These are phyloP conservation scores for Phytomonas sp. DNA, from an alignment of 208 protist species.

Conservation along the genomic window DNA sequence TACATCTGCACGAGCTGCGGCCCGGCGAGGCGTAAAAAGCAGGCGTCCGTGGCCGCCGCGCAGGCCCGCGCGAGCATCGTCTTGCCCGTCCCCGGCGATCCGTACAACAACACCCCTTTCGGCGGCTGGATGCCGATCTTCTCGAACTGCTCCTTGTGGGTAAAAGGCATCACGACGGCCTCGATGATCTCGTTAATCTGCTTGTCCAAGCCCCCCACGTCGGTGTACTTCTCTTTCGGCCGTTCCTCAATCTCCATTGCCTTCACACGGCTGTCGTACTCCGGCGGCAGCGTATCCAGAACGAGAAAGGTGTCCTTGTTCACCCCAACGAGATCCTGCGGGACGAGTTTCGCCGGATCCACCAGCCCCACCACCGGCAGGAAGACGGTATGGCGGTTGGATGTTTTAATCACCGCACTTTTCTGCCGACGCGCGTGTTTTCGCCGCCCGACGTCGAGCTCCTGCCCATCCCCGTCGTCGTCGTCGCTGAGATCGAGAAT, in stretches of 20 bases:
- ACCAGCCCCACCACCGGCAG: slow-evolving; percentile 99
- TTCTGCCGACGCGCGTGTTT: slow-evolving; percentile 85
- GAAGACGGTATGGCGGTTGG: slow-evolving; percentile 98
- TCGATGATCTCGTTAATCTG: slow-evolving; percentile 99
- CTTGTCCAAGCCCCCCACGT: slow-evolving; percentile 99
- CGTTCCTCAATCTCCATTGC: slow-evolving; percentile 99
- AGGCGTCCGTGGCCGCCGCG: slow-evolving; percentile 97
- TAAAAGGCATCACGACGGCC: slow-evolving; percentile 99
- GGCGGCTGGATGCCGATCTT: slow-evolving; percentile 99
- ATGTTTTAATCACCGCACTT: slow-evolving; percentile 99
- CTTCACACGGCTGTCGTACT: slow-evolving; percentile 99
- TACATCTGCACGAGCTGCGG: slow-evolving; percentile 99
- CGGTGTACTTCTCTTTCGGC: slow-evolving; percentile 98
- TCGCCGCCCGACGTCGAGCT: slow-evolving; percentile 54
- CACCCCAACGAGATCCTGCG: slow-evolving; percentile 99
- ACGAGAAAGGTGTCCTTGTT: slow-evolving; percentile 99
- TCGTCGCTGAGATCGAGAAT: slow-evolving; percentile 77
- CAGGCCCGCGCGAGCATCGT: slow-evolving; percentile 97
- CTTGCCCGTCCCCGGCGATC: slow-evolving; percentile 97
- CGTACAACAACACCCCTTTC: slow-evolving; percentile 97
- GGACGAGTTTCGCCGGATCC: slow-evolving; percentile 91
- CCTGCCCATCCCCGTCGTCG: slow-evolving; percentile 63
- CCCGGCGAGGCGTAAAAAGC: slow-evolving; percentile 99
- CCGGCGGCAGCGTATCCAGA: slow-evolving; percentile 98
- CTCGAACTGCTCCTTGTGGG: slow-evolving; percentile 96